Percentiles rank a stretch among this genome's conserved stretches.
These are phyloP conservation scores for Moesziomyces sp. DNA, from an alignment of 1,284 basidiomycete genomes.

Conservation along the genomic window DNA sequence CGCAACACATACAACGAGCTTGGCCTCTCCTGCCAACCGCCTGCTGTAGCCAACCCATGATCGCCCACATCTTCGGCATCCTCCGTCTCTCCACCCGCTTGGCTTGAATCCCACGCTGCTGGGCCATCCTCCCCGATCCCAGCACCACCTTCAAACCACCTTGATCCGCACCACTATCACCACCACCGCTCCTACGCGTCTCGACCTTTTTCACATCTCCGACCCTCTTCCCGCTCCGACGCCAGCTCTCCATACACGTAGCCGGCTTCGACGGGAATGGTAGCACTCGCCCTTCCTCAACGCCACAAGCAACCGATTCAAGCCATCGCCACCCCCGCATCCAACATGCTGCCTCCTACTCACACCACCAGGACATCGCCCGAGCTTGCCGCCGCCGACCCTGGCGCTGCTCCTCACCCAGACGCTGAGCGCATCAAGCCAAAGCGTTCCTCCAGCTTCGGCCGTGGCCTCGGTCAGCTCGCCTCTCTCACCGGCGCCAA, in stretches of 20 bases:
- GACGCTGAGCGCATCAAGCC: conserved; percentile 44
- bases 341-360: conserved; percentile 28
- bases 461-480: conserved; percentile 52
- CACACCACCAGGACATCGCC: conserved; percentile 21
- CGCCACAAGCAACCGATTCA: conserved; percentile 36
- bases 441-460: conserved; percentile 57
- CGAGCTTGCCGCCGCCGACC: conserved; percentile 13
- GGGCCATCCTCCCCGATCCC: conserved; percentile 28
- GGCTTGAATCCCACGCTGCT: conserved; percentile 51
- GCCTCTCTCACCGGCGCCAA: conserved; percentile 48
- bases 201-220: not conserved
- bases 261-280: conserved; percentile 21
- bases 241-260: conserved; percentile 22
- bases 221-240: not conserved
- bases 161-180: conserved; percentile 21
- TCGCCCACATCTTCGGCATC: conserved; percentile 35
- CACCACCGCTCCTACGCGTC: not conserved
- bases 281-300: conserved; percentile 40
- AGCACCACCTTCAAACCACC: conserved; percentile 49
- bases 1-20: conserved; percentile 25
- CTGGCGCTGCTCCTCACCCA: not conserved
- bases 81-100: conserved; percentile 46
- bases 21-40: conserved; percentile 46
- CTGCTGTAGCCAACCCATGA: conserved; percentile 53
- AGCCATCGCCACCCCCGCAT: conserved; percentile 15